phyloP scores from a whole-genome alignment of 805 yeast genomes.

The Tetrapisispora iriomotensis region DNA sequence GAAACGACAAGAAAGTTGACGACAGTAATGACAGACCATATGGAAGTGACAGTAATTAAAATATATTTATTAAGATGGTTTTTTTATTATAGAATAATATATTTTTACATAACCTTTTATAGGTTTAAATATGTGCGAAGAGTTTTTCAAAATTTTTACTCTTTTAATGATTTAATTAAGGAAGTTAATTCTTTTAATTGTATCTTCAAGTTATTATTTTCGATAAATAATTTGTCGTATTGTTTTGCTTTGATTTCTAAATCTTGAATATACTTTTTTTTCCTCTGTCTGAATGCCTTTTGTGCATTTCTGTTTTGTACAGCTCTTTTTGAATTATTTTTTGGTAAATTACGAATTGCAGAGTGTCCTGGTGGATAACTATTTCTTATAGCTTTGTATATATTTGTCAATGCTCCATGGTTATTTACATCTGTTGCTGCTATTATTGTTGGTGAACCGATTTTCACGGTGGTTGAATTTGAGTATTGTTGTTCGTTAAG shows the following conservation, averaged over 20 bases:
- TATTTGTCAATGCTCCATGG: background rate
- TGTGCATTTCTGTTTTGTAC: constrained; percentile 88
- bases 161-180: background rate
- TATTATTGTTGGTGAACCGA: background rate
- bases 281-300: constrained; percentile 77
- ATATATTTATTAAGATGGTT: background rate
- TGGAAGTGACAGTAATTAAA: background rate
- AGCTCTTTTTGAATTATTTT: constrained; percentile 60
- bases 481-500: background rate
- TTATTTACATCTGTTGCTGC: background rate
- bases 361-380: background rate
- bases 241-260: constrained; percentile 61
- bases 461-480: background rate
- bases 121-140: too few species aligned
- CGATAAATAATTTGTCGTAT: constrained; percentile 48
- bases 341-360: background rate
- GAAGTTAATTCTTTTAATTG: constrained; percentile 3
- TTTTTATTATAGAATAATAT: background rate
- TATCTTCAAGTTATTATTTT: constrained; percentile 16
- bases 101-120: too few species aligned
- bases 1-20: too few species aligned
- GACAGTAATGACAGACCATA: background rate
- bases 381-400: background rate
- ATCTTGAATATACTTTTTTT: constrained; percentile 70
- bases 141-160: background rate